Percentiles rank a stretch among this genome's conserved stretches.
Evolutionary conservation across 2,329 filamentous ascomycete species (phyloP).

Genomic region (Scedosporium apiospermum): DNA sequence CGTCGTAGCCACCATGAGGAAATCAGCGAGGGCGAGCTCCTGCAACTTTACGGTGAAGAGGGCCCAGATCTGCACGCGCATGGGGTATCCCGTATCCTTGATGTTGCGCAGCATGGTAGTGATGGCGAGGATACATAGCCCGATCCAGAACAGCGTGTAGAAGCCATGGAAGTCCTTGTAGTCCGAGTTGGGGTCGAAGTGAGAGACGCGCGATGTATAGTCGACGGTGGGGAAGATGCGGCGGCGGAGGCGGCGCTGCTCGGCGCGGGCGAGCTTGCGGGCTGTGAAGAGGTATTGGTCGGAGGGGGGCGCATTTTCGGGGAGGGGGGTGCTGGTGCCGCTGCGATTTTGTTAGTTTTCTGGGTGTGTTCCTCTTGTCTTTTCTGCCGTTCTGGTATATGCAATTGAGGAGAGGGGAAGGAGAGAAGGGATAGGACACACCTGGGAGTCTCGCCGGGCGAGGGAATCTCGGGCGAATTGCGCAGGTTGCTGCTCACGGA

Average conservation of each 20-base stretch:
- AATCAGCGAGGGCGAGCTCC: slow-evolving; percentile 75
- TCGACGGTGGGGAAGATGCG: slow-evolving; percentile 90
- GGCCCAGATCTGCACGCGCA: slow-evolving; percentile 79
- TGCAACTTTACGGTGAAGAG: slow-evolving; percentile 83
- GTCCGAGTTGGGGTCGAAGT: slow-evolving; percentile 88
- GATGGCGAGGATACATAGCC: slow-evolving; percentile 90
- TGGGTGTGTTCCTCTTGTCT: not conserved
- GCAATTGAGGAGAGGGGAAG: not conserved
- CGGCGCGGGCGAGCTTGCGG: slow-evolving; percentile 71
- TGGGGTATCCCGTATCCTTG: slow-evolving; percentile 82
- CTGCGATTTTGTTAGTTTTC: slow-evolving; percentile 29
- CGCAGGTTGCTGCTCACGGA: slow-evolving; percentile 1
- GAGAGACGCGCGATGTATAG: slow-evolving; percentile 81
- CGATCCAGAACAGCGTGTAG: slow-evolving; percentile 98
- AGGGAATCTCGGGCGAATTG: slow-evolving; percentile 1
- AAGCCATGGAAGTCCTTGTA: slow-evolving; percentile 94
- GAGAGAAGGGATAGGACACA: not conserved
- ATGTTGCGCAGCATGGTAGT: slow-evolving; percentile 89
- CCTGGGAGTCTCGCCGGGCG: slow-evolving; percentile 2
- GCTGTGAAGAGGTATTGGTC: slow-evolving; percentile 76
- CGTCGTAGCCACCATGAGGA: slow-evolving; percentile 74
- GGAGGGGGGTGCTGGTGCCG: slow-evolving; percentile 73
- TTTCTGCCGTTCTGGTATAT: not conserved
- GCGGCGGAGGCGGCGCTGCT: slow-evolving; percentile 68
- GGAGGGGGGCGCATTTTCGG: slow-evolving; percentile 87